Evolutionary conservation across 495 filamentous ascomycete species (phyloP).

Genomic region (Pyrenopolyporus hunteri): DNA sequence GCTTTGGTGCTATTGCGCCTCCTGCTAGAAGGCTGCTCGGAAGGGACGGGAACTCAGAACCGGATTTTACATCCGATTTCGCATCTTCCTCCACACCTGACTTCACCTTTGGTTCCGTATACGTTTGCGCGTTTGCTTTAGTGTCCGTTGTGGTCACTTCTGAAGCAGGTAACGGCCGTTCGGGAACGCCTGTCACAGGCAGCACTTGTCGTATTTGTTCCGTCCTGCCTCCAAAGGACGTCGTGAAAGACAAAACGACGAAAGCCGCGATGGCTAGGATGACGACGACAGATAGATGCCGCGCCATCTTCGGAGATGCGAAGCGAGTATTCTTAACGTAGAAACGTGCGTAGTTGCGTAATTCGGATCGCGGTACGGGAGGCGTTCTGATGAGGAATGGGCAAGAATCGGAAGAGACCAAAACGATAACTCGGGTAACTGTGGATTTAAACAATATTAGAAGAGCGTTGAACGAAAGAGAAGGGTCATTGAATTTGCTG

Average conservation of each 20-base stretch:
- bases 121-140: neutral
- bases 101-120: slow-evolving; percentile 3
- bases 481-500: slow-evolving; percentile 2
- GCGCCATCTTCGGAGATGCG: slow-evolving; percentile 31
- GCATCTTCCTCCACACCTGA: neutral
- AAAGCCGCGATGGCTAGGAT: slow-evolving; percentile 40
- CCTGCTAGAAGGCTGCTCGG: slow-evolving; percentile 65
- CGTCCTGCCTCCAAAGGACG: slow-evolving; percentile 31
- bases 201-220: slow-evolving; percentile 29
- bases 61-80: slow-evolving; percentile 18
- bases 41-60: slow-evolving; percentile 36
- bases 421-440: neutral
- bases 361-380: neutral
- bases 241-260: slow-evolving; percentile 38
- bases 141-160: slow-evolving; percentile 1
- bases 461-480: slow-evolving; percentile 8
- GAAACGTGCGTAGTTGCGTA: neutral
- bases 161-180: slow-evolving; percentile 11
- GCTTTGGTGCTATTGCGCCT: slow-evolving; percentile 81
- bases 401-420: neutral
- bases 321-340: neutral
- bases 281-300: slow-evolving; percentile 41
- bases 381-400: too few relatives aligned
- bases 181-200: slow-evolving; percentile 7
- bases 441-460: neutral